These are phyloP conservation scores for Candida frijolesensis DNA, from an alignment of 1,139 yeast genomes.

Conservation along the genomic window DNA sequence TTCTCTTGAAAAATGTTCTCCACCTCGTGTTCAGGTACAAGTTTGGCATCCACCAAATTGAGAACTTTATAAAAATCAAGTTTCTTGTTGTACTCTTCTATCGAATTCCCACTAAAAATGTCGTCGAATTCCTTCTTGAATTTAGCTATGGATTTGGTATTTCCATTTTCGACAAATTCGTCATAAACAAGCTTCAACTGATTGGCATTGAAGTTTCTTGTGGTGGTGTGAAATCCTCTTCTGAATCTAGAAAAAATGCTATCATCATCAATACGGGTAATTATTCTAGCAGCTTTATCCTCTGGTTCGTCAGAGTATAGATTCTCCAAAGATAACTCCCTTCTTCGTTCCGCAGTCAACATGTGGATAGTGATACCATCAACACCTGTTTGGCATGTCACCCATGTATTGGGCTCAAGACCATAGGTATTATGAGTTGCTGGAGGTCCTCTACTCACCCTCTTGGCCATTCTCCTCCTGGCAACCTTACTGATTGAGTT, in stretches of 20 bases:
- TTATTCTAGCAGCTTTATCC: background rate
- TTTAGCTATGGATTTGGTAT: background rate
- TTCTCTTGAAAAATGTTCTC: constrained; percentile 29
- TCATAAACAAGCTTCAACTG: constrained; percentile 10
- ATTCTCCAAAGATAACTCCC: constrained; percentile 67
- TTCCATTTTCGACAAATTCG: constrained; percentile 7
- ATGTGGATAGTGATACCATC: constrained; percentile 72
- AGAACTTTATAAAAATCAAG: constrained; percentile 39
- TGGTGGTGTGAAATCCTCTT: constrained; percentile 35
- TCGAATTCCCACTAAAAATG: constrained; percentile 20
- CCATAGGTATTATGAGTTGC: constrained; percentile 63
- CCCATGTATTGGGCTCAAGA: constrained; percentile 70
- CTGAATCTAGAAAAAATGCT: constrained; percentile 50
- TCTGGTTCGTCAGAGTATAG: constrained; percentile 54
- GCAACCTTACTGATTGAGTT: constrained; percentile 58
- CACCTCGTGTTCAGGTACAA: constrained; percentile 28
- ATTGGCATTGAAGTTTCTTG: constrained; percentile 16
- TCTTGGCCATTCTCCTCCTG: constrained; percentile 62
- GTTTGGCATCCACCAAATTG: constrained; percentile 37
- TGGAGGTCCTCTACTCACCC: constrained; percentile 56
- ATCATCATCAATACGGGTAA: constrained; percentile 28
- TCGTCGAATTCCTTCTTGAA: constrained; percentile 19
- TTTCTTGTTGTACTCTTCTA: constrained; percentile 34
- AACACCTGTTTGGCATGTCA: constrained; percentile 67
- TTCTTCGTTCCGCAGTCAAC: constrained; percentile 68